Percentiles rank a stretch among this genome's conserved stretches.
Conservation (phyloP, 306 rosid species). For the Echinosophora koreensis region DNA sequence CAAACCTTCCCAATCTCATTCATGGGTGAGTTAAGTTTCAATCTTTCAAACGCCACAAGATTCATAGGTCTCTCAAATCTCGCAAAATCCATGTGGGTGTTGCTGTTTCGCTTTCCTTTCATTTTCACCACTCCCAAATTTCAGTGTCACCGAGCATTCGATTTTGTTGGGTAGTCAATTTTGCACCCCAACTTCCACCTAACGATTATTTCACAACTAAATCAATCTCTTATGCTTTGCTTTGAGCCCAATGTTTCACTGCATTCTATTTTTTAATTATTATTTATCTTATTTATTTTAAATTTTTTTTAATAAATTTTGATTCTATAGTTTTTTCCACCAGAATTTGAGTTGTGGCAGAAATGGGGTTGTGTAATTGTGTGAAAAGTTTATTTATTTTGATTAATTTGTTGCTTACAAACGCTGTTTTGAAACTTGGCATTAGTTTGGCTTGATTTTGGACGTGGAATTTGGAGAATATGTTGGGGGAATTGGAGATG, state of each 20-base stretch:
- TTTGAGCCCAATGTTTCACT: constrained; percentile 65
- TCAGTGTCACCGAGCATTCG: constrained; percentile 42
- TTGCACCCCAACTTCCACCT: constrained; percentile 61
- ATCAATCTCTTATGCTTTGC: constrained; percentile 58
- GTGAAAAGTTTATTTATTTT: constrained; percentile 34
- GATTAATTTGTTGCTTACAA: constrained; percentile 2
- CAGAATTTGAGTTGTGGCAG: constrained; percentile 31
- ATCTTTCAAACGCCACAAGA: constrained; percentile 46
- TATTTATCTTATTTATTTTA: not conserved
- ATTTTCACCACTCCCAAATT: constrained; percentile 19
- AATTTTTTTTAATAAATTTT: constrained; percentile 7
- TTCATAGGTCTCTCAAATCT: constrained; percentile 48
- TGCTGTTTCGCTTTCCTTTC: constrained; percentile 63
- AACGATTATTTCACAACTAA: constrained; percentile 45
- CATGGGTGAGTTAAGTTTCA: constrained; percentile 57
- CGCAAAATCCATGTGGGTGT: constrained; percentile 42
- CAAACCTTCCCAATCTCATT: constrained; percentile 52
- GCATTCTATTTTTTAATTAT: constrained; percentile 46
- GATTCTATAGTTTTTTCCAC: constrained; percentile 9
- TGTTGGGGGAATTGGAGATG: constrained; percentile 46
- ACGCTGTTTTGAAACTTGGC: constrained; percentile 52
- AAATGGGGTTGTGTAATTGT: constrained; percentile 44
- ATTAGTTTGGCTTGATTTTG: constrained; percentile 47
- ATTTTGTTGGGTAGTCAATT: constrained; percentile 69
- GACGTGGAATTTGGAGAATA: constrained; percentile 43